Percentiles rank a stretch among this genome's conserved stretches.
These are phyloP conservation scores for Stipa capillata DNA, from an alignment of 176 grass and related monocot species.

Conservation along the genomic window DNA sequence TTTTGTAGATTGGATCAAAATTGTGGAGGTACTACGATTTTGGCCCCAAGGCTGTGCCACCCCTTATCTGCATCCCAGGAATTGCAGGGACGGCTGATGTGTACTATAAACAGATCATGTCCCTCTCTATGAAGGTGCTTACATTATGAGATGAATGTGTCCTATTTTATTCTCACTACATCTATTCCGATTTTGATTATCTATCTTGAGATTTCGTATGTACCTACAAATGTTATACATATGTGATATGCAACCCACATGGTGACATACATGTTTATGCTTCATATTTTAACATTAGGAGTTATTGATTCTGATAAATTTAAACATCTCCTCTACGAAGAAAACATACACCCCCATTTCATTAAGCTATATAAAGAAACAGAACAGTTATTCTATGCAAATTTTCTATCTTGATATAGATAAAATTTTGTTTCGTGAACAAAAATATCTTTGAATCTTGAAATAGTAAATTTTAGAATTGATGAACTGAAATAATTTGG, in stretches of 20 bases:
- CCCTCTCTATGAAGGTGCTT: slow-evolving; percentile 79
- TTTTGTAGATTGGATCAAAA: slow-evolving; percentile 78
- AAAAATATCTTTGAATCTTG: neutral
- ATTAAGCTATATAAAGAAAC: neutral
- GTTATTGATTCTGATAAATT: neutral
- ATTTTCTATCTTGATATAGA: neutral
- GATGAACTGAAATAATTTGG: neutral
- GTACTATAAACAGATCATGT: slow-evolving; percentile 99
- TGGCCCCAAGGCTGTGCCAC: slow-evolving; percentile 76
- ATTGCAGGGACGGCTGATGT: slow-evolving; percentile 96
- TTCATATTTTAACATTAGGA: neutral
- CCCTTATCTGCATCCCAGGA: slow-evolving; percentile 94
- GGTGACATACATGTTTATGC: neutral
- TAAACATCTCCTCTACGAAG: neutral
- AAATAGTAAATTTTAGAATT: neutral
- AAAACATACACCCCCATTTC: neutral
- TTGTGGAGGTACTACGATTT: slow-evolving; percentile 99
- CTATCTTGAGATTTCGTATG: neutral
- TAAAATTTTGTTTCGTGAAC: neutral
- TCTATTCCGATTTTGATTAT: neutral
- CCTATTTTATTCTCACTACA: neutral
- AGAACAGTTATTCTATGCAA: neutral
- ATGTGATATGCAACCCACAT: neutral
- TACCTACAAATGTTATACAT: neutral
- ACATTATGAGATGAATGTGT: neutral